phyloP scores from a whole-genome alignment of 257 asterid species.

The Solanum verrucosum region DNA sequence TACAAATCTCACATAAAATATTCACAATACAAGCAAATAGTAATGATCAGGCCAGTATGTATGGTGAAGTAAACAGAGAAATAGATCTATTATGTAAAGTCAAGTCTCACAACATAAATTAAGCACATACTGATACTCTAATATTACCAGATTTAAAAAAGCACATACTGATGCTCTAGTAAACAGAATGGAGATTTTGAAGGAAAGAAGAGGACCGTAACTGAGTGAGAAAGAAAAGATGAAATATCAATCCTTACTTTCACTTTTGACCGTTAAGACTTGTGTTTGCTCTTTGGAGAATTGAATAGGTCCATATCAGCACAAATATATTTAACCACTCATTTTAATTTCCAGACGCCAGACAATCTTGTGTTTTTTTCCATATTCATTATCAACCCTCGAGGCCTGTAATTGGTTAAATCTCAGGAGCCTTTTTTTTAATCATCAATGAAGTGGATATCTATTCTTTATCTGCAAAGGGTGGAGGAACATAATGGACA shows the following conservation, averaged over 20 bases:
- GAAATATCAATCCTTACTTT: not conserved
- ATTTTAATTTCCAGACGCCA: not conserved
- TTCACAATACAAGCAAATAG: not conserved
- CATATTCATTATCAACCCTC: not conserved
- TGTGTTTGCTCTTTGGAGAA: not conserved
- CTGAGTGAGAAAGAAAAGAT: not conserved
- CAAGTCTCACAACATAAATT: not conserved
- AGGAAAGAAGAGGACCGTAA: not conserved
- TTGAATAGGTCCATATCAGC: not conserved
- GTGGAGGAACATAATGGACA: not conserved
- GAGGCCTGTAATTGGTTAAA: not conserved
- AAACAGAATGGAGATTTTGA: not conserved
- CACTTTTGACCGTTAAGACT: not conserved
- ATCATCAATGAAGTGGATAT: not conserved
- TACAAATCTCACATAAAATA: not conserved
- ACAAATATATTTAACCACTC: not conserved
- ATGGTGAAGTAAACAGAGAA: not conserved
- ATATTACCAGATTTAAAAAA: not conserved
- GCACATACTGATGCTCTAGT: not conserved
- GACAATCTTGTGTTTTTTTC: not conserved
- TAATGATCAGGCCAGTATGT: not conserved
- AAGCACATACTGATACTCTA: not conserved
- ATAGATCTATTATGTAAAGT: not conserved
- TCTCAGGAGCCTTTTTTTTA: not conserved
- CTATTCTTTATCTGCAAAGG: not conserved